Evolutionary conservation across 495 filamentous ascomycete species (phyloP).

Genomic region (Penicillium manginii): DNA sequence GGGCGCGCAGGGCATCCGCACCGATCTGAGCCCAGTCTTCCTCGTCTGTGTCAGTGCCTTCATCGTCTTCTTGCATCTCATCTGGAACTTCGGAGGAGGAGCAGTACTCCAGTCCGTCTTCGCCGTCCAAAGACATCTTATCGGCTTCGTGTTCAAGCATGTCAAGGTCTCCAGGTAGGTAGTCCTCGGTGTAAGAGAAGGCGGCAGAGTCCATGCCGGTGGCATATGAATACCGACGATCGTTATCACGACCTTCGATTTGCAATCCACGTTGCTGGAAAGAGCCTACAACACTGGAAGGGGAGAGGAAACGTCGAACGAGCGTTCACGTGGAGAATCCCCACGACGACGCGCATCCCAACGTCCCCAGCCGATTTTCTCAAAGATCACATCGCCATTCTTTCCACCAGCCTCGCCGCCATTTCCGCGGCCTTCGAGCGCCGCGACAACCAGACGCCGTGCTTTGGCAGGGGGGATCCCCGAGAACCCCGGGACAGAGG

Average conservation of each 20-base stretch:
- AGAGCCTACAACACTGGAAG: constrained; percentile 57
- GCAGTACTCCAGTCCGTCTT: constrained; percentile 60
- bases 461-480: constrained; percentile 91
- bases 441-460: constrained; percentile 81
- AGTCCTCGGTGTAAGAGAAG: constrained; percentile 73
- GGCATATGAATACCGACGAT: constrained; percentile 49
- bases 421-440: constrained; percentile 74
- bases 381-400: constrained; percentile 81
- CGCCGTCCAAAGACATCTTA: constrained; percentile 92
- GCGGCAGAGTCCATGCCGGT: constrained; percentile 72
- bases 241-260: constrained; percentile 56
- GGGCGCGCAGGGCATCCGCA: constrained; percentile 78
- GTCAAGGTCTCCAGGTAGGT: constrained; percentile 54
- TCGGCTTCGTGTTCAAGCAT: constrained; percentile 89
- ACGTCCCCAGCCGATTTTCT: constrained; percentile 96
- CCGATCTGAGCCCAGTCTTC: constrained; percentile 96
- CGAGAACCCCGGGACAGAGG: constrained; percentile 90
- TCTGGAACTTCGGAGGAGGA: constrained; percentile 76
- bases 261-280: constrained; percentile 62
- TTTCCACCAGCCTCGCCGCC: constrained; percentile 64
- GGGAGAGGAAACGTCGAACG: constrained; percentile 40
- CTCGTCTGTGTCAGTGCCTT: constrained; percentile 90
- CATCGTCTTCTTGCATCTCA: constrained; percentile 65
- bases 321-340: constrained; percentile 58
- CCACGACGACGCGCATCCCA: constrained; percentile 85